Base-by-base conservation (phyloP, 2,329 filamentous ascomycete genomes). In the Ophiostoma ips region DNA sequence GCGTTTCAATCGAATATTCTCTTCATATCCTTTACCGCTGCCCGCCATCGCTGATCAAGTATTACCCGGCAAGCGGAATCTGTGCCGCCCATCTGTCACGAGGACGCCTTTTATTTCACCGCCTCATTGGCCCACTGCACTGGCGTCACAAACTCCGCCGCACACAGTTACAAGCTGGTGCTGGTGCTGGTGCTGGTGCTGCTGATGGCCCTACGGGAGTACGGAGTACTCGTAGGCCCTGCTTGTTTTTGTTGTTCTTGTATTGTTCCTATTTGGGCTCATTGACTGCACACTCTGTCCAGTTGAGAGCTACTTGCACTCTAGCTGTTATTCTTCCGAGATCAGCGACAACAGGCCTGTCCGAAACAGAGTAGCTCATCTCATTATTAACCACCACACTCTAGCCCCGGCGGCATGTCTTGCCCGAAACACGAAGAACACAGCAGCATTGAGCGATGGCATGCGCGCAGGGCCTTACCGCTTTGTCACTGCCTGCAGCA, bases 141-240 rank as follows among this genome's bases (percentile, higher is more conserved):
- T 52, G 43, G 50, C 47, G 50, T 37, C 31, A 19, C 35, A 52
- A 41, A 34, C 28, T 38, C 50, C 38, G 44, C 33, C 21, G 21
- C 37, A 13, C 31, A 31, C 19, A 38, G 18, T 35, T 13, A 18
- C 35, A 11, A 16, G 35, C 7, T 28, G 21, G 13, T 41, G 38
- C 11, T 24, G 5, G 37, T 24, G 38, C 28, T 41, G 38, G 11
- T 30, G n/a, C 24, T 8, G 24, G 5, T 28, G 24, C 24, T 28
- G 24, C 24, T 28, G 24, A 28, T 28, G 24, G 4, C 24, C 24
- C 8, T 28, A 8, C 5, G 24, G 24, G 24, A 28, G 5, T 28
- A 8, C 24, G 24, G 24, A 28, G 8, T 5, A 28, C 24, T n/a
- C n/a, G n/a, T n/a, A n/a, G n/a, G 30, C 30, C 30, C 6, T 24